These are phyloP conservation scores for Quercus bicolor DNA, from an alignment of 306 rosid genomes.

Conservation along the genomic window DNA sequence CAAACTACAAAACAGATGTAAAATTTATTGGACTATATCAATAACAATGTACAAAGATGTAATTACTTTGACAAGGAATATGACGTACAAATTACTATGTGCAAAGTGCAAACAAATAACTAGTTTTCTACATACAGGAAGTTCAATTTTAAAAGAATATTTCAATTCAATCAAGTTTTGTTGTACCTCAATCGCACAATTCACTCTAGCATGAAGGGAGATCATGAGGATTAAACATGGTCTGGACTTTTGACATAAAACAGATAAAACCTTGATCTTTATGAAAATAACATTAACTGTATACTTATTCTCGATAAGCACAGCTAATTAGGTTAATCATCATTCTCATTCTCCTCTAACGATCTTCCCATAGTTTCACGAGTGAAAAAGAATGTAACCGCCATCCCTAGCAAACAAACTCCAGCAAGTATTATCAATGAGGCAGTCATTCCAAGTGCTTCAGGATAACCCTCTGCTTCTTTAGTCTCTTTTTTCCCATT, in stretches of 20 bases:
- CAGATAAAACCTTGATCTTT: no score
- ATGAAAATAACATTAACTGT: not conserved
- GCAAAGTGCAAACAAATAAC: no score
- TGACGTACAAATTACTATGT: no score
- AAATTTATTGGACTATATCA: no score
- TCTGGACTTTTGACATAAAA: no score
- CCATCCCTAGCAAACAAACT: conserved; percentile 55
- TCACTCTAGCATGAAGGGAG: not conserved
- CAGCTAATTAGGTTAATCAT: not conserved
- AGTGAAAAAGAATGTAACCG: conserved; percentile 53
- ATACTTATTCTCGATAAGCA: not conserved
- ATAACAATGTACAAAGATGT: no score
- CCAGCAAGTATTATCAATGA: conserved; percentile 53
- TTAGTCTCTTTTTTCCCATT: not conserved
- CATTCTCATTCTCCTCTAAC: conserved; percentile 68
- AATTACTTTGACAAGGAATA: no score
- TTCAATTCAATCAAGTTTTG: no score
- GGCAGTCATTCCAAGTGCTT: conserved; percentile 40
- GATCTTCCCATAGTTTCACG: conserved; percentile 68
- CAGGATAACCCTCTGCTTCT: conserved; percentile 18
- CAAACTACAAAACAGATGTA: no score
- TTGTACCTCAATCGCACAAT: no score
- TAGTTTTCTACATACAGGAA: no score
- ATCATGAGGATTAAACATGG: not conserved
- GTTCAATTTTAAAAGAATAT: no score